phyloP scores from a whole-genome alignment of 2,329 filamentous ascomycete genomes.

The Coniochaeta sp. region DNA sequence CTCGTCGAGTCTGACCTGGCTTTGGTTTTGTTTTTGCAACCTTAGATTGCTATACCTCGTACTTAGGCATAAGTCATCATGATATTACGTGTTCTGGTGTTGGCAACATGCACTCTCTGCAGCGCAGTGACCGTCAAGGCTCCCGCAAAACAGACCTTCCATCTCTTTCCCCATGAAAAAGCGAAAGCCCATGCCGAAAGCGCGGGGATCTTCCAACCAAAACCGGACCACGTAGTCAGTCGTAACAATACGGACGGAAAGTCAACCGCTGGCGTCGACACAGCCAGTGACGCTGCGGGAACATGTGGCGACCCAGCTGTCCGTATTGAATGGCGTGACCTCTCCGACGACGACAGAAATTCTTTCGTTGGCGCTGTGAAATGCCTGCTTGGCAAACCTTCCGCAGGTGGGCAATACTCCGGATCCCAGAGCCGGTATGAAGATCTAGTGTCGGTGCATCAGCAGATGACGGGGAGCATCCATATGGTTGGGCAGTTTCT shows the following conservation, averaged over 20 bases:
- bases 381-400: slow-evolving; percentile 23
- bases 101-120: neutral
- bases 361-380: slow-evolving; percentile 24
- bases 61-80: neutral
- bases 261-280: neutral
- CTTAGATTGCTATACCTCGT: neutral
- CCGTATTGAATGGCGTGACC: slow-evolving; percentile 16
- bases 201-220: neutral
- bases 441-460: slow-evolving; percentile 29
- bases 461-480: slow-evolving; percentile 20
- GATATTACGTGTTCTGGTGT: neutral
- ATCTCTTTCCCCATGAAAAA: neutral
- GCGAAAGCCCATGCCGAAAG: neutral
- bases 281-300: neutral
- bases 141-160: neutral
- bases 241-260: neutral
- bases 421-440: slow-evolving; percentile 24
- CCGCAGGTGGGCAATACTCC: slow-evolving; percentile 10
- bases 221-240: neutral
- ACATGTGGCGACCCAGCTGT: neutral
- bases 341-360: slow-evolving; percentile 18
- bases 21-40: neutral
- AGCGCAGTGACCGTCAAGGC: neutral
- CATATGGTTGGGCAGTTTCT: slow-evolving; percentile 27
- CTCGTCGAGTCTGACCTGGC: neutral